A percentile compares a stretch with the other conserved stretches of the same genome.
Conservation (phyloP, 805 yeast genomes). For the Sugiyamaella boreocaroliniensis region DNA sequence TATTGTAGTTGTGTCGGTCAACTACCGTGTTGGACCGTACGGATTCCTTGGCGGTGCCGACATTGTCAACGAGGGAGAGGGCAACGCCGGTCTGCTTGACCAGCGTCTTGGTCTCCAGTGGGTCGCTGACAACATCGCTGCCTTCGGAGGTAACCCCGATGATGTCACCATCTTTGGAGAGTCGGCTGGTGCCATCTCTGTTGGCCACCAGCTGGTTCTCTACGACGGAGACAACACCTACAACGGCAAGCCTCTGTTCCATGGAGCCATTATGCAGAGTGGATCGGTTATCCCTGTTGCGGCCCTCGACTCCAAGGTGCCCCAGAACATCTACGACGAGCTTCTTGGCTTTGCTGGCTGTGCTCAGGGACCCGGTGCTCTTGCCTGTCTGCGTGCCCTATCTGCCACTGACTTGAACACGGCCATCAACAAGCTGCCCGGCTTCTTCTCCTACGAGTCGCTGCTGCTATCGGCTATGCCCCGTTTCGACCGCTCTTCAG, state of each 20-base stretch:
- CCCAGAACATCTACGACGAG: constrained; percentile 10
- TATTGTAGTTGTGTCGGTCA: constrained; percentile 26
- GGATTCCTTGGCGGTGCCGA: constrained; percentile 31
- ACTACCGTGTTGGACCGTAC: constrained; percentile 31
- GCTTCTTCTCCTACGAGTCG: constrained; percentile 5
- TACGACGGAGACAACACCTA: constrained; percentile 11
- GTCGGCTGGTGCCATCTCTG: constrained; percentile 31
- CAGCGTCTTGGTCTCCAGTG: constrained; percentile 33
- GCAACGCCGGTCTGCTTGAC: constrained; percentile 34
- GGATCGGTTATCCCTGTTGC: constrained; percentile 12
- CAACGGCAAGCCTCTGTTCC: constrained; percentile 15
- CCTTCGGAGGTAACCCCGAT: constrained; percentile 34
- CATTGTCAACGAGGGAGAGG: constrained; percentile 20
- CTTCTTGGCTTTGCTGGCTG: constrained; percentile 10
- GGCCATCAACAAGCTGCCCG: constrained; percentile 9
- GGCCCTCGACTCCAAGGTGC: neutral
- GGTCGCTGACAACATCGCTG: constrained; percentile 31
- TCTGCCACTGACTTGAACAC: constrained; percentile 8
- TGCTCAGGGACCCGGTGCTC: neutral
- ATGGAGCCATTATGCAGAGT: constrained; percentile 16
- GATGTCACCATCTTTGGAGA: constrained; percentile 34
- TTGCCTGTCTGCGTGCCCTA: constrained; percentile 10
- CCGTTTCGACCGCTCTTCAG: constrained; percentile 8
- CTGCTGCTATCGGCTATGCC: constrained; percentile 13
- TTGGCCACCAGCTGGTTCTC: constrained; percentile 11